Evolutionary conservation across 257 asterid species (phyloP).

Genomic region (Euphrasia confusa): DNA sequence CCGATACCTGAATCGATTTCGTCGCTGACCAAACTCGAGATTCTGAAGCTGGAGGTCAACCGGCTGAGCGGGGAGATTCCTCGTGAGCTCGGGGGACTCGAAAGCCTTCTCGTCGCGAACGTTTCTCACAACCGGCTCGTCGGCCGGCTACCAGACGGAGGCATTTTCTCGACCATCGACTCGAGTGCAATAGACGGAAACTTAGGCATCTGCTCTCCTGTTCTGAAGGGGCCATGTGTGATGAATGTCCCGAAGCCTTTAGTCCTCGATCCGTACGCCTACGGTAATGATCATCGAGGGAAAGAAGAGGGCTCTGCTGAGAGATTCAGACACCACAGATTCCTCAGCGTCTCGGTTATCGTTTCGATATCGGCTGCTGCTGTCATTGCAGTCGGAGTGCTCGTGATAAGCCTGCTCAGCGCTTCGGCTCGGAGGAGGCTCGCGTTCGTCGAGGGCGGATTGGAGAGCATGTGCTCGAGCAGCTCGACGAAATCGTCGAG

Average conservation of each 20-base stretch:
- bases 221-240: slow-evolving; percentile 75
- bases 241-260: slow-evolving; percentile 82
- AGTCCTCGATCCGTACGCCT: slow-evolving; percentile 81
- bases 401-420: slow-evolving; percentile 54
- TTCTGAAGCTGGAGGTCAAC: slow-evolving; percentile 74
- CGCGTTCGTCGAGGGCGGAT: slow-evolving; percentile 51
- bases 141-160: slow-evolving; percentile 71
- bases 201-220: slow-evolving; percentile 79
- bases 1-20: slow-evolving; percentile 69
- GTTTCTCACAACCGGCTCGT: slow-evolving; percentile 71
- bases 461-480: slow-evolving; percentile 81
- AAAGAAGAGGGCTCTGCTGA: slow-evolving; percentile 16
- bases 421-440: slow-evolving; percentile 65
- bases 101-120: slow-evolving; percentile 78
- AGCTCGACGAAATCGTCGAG: slow-evolving; percentile 65
- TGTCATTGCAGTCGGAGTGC: slow-evolving; percentile 63
- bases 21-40: slow-evolving; percentile 63
- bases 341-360: slow-evolving; percentile 76
- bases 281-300: slow-evolving; percentile 40
- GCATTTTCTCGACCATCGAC: slow-evolving; percentile 70
- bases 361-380: slow-evolving; percentile 83
- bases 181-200: slow-evolving; percentile 73
- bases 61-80: slow-evolving; percentile 89
- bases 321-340: slow-evolving; percentile 35
- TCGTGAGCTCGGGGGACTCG: slow-evolving; percentile 57